Conservation (phyloP, 1,139 yeast species). For the Diutina siamensis region DNA sequence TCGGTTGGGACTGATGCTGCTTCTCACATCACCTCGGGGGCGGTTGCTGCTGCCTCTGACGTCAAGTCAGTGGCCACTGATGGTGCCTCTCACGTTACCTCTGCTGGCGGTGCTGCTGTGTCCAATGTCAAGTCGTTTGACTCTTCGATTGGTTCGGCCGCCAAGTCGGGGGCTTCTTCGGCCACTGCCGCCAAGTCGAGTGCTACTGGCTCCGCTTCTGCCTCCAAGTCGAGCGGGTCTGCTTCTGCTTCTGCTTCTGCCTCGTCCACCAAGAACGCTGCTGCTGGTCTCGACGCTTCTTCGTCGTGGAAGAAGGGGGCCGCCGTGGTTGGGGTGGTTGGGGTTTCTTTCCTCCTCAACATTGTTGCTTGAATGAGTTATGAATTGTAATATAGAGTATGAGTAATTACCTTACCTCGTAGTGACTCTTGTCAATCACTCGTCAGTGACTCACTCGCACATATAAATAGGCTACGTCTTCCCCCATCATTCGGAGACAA, state of each 20-base stretch:
- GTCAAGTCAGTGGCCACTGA: constrained; percentile 1
- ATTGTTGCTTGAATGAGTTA: neutral
- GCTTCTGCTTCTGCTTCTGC: neutral
- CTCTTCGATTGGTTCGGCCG: constrained; percentile 7
- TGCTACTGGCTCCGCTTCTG: constrained; percentile 4
- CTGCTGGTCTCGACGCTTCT: neutral
- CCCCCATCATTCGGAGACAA: too few relatives aligned
- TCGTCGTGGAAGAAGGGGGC: constrained; percentile 4
- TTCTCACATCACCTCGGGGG: neutral
- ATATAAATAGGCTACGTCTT: neutral
- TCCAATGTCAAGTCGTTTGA: neutral
- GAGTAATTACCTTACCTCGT: too few relatives aligned
- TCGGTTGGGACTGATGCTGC: neutral
- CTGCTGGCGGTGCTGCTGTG: constrained; percentile 4
- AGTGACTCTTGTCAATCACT: neutral
- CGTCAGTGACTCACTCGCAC: too few relatives aligned
- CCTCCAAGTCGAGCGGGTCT: constrained; percentile 7
- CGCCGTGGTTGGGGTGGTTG: constrained; percentile 1
- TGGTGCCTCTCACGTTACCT: constrained; percentile 1
- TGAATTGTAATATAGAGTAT: neutral
- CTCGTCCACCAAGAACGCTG: neutral
- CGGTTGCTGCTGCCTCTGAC: neutral
- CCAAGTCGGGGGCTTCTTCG: constrained; percentile 4
- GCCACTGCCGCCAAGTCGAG: constrained; percentile 3
- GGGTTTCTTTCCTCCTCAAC: constrained; percentile 1